phyloP scores from a whole-genome alignment of 1,284 basidiomycete genomes.

The Moesziomyces parantarcticus region DNA sequence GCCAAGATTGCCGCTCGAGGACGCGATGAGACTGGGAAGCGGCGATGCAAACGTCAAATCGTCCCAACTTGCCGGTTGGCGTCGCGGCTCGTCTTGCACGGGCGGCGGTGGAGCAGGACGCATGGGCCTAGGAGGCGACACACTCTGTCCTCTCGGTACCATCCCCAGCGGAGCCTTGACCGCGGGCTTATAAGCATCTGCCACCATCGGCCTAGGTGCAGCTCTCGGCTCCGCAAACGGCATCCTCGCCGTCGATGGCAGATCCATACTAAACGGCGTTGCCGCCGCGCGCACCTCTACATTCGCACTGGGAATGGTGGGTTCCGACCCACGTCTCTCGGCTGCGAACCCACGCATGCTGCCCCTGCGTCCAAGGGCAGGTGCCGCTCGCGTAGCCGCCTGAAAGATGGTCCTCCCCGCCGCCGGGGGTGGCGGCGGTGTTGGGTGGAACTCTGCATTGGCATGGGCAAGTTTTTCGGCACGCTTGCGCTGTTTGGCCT shows the following conservation, averaged over 20 bases:
- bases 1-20: too few relatives aligned
- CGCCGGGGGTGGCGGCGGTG: background rate
- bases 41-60: conserved; percentile 3
- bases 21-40: conserved; percentile 21
- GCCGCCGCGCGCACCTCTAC: background rate
- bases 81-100: background rate
- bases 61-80: too few relatives aligned
- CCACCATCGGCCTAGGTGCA: conserved; percentile 4
- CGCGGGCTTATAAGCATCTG: background rate
- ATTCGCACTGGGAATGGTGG: background rate
- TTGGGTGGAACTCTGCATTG: conserved; percentile 6
- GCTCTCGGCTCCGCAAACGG: conserved; percentile 14
- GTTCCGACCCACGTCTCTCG: conserved; percentile 17
- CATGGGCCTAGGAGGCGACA: conserved; percentile 15
- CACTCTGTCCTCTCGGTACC: background rate
- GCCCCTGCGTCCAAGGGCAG: conserved; percentile 7
- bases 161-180: background rate
- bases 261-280: conserved; percentile 16
- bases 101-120: conserved; percentile 14
- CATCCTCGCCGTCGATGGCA: conserved; percentile 4
- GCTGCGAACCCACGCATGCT: conserved; percentile 14
- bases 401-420: conserved; percentile 39
- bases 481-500: conserved; percentile 28
- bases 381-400: conserved; percentile 6
- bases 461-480: conserved; percentile 15